Base-by-base conservation (phyloP, 305 asterid species). In the Rubia peregrina region DNA sequence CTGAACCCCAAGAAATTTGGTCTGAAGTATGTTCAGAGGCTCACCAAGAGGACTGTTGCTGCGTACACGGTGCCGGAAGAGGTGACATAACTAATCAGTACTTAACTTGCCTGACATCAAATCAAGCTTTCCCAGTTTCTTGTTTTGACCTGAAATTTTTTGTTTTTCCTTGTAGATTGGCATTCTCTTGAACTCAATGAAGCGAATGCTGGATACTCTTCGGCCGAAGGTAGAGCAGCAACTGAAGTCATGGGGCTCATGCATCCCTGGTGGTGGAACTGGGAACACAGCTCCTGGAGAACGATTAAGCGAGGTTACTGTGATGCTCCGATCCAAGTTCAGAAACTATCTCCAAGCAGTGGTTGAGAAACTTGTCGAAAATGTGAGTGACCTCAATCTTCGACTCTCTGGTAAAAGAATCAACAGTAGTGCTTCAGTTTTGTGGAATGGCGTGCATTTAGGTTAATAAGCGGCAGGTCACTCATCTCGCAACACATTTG, bases 291-390 rank as follows among this genome's bases (percentile, higher is more conserved):
- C 81, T 21, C 83, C 86, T 36, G 88, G 88, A 74, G 88, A 84
- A 46, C 83, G 82, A 46, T 22, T 84, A 70, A 84, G 88, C 72
- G 88, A 84, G 71, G 84, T 84, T 42, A 79, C 83, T 6, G 88
- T 84, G 36, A 82, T 84, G 88, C 88, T 84, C 53, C 75, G 88
- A 68, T 77, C 88, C 51, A 84, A 84, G 64, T 84, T 84, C 83
- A 75, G 86, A 75, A 84, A 82, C 69, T 84, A 82, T 78, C 67
- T 84, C 73, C 88, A 84, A 76, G 82, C 88, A 4, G 88, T 84
- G 69, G 84, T 84, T 3, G 88, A 84, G 62, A 84, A 84, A 70
- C 84, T 82, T 30, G 88, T 69, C 26, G 88, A 84, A 73, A 84
- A 84, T 76, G 88, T 84, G 67, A 78, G 86, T 72, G 33, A 17